Base-by-base conservation (phyloP, 139 green algal genomes). In the Chlorella sp. region DNA sequence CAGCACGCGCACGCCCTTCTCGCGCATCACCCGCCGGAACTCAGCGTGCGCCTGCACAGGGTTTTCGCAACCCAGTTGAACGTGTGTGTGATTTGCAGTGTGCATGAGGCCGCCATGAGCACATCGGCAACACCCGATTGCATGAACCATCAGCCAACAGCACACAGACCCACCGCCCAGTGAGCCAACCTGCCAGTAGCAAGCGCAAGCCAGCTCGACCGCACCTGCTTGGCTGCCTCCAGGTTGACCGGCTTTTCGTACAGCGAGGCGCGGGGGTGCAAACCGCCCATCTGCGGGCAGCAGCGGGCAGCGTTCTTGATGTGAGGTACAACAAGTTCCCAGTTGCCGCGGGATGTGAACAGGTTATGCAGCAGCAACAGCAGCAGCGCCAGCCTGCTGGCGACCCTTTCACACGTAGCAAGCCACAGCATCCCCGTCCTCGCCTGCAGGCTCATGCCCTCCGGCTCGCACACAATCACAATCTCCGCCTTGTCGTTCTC, bases 241-340 rank as follows among this genome's bases (percentile, higher is more conserved):
- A 99, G 92, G 91, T 99, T 98, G 80, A 99, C 92, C 24, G 96
- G 95, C 30, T 94, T 92, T 87, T 99, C 96, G 85, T 96, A 99
- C 73, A 99, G 89, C 1, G 95, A 97, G 36, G 95, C 96, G 24
- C 92, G 86, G 19, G 96, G 96, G 91, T 99, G 96, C 64, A 99
- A 90, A 36, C 94, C 96, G 30, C 96, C 96, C 96, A 99, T 98
- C 91, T 97, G 96, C 38, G 16, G 13, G 16, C 51, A 60, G 51
- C 9, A 60, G 51, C 14, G 16, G 22, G 51, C 8, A 11, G 46
- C 46, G 11, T 8, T 11, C 46, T 54, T 54, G 46, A 11, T 11
- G 11, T 54, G 46, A 8, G 11, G 11, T 54, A n/a, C n/a, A n/a
- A n/a, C n/a, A n/a, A n/a, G n/a, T n/a, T n/a, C n/a, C n/a, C n/a